Evolutionary conservation across 495 filamentous ascomycete genomes (phyloP), one percentile per base, ranked within the genome.

Genomic region (Pyrenopolyporus hunteri): DNA sequence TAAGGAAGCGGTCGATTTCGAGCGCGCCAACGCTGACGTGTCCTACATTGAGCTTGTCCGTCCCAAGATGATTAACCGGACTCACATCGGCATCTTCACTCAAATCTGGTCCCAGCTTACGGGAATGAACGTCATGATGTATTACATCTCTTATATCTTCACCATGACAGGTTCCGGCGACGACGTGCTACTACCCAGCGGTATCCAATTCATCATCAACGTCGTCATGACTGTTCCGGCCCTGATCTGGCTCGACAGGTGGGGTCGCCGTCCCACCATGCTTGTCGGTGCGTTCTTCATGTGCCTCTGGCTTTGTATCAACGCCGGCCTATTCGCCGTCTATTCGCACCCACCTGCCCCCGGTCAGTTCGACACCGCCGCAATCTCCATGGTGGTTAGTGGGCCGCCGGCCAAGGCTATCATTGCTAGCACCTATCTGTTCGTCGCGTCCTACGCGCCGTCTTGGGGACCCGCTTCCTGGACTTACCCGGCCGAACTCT

Each of bases 61-160:
- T 46, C 83, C 85, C 0, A 72, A 79, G 33, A 92, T 92, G 88
- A 76, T 91, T 68, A 90, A 90, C 73, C 83, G 88, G 9, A 89
- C 88, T 23, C 78, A 84, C 48, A 85, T 91, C 62, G 89, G 90
- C 45, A 64, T 93, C 37, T 91, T 91, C 64, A 89, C 85, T 0
- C 90, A 93, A 70, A 88, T 94, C 68, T 93, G 90, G 90, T 86
- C 85, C 22, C 90, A 94, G 66, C 76, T 93, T 14, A 90, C 88
- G 0, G 90, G 90, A 10, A 91, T 91, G 87, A 93, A 92, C 68
- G 88, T 91, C 9, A 92, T 92, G 88, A 91, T 91, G 84, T 82
- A 80, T 70, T 82, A 81, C 52, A 81, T 83, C 23, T 78, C 81
- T 16, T 90, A 91, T 43, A 80, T 90, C 59, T 90, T 89, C 61